phyloP scores from a whole-genome alignment of 2,329 filamentous ascomycete genomes.

The Penicillium sp. region DNA sequence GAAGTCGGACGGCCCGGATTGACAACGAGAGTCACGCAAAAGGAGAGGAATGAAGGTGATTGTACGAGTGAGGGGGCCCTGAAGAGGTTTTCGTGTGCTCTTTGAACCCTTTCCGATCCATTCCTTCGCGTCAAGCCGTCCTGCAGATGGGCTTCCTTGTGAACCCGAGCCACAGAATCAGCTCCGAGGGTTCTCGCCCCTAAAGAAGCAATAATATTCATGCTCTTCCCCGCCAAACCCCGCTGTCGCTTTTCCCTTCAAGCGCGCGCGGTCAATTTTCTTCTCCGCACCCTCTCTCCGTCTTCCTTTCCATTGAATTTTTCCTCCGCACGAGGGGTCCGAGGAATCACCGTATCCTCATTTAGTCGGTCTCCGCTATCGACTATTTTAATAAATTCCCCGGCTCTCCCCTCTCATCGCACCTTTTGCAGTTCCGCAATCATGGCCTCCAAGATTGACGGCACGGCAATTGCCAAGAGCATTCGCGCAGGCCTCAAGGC shows the following conservation, averaged over 20 bases:
- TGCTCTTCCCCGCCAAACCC: constrained; percentile 31
- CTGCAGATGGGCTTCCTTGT: constrained; percentile 7
- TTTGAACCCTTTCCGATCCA: not conserved
- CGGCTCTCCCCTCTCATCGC: constrained; percentile 27
- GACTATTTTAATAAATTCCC: constrained; percentile 24
- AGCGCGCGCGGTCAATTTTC: constrained; percentile 25
- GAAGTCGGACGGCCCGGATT: not conserved
- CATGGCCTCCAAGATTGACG: constrained; percentile 91
- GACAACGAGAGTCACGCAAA: not conserved
- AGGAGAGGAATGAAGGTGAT: not conserved
- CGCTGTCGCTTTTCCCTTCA: constrained; percentile 28
- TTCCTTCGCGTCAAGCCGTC: not conserved
- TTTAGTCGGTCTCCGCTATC: constrained; percentile 20
- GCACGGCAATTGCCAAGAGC: constrained; percentile 88
- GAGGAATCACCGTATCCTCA: constrained; percentile 20
- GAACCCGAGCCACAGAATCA: constrained; percentile 17
- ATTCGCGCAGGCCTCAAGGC: constrained; percentile 81
- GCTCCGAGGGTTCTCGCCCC: constrained; percentile 26
- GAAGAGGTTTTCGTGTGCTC: not conserved
- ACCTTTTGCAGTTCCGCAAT: constrained; percentile 67
- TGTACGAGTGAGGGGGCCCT: not conserved
- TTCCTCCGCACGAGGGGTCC: constrained; percentile 20
- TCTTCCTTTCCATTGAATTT: constrained; percentile 11
- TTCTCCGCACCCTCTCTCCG: constrained; percentile 24
- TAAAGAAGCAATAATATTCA: constrained; percentile 32